A percentile compares a stretch with the other conserved stretches of the same genome.
These are phyloP conservation scores for Rhododendron ovatum DNA, from an alignment of 148 eudicot genomes.

Conservation along the genomic window DNA sequence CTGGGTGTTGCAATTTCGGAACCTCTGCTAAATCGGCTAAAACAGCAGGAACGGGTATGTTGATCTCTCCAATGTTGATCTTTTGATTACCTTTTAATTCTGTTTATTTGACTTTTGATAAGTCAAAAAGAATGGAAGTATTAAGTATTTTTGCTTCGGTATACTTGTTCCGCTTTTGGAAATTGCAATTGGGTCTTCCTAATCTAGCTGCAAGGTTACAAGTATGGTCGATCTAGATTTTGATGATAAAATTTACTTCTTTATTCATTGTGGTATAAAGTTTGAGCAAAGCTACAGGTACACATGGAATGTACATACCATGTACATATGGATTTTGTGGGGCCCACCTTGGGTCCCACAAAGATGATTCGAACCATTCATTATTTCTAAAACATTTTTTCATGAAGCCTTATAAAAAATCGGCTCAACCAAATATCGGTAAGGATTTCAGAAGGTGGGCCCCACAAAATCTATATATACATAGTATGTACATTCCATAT, in stretches of 20 bases:
- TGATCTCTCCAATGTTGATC: neutral
- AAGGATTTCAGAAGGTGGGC: too few species aligned
- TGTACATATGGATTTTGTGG: too few species aligned
- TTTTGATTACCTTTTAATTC: neutral
- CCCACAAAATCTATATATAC: too few species aligned
- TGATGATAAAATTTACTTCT: neutral
- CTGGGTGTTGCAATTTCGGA: neutral
- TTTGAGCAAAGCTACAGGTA: too few species aligned
- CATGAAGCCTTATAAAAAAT: too few species aligned
- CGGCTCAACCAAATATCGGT: too few species aligned
- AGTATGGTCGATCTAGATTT: neutral
- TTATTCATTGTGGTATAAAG: too few species aligned
- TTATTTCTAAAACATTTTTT: too few species aligned
- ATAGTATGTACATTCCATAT: too few species aligned
- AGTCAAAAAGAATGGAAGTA: neutral
- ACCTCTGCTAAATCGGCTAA: constrained; percentile 1
- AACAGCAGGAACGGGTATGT: neutral
- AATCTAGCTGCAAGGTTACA: neutral
- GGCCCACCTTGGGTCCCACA: too few species aligned
- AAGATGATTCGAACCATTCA: too few species aligned
- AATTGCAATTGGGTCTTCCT: neutral
- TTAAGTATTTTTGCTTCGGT: neutral
- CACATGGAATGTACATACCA: too few species aligned
- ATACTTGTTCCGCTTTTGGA: neutral
- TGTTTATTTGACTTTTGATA: neutral